Base-by-base conservation (phyloP, 768 basidiomycete genomes). In the Podaxis sp. region DNA sequence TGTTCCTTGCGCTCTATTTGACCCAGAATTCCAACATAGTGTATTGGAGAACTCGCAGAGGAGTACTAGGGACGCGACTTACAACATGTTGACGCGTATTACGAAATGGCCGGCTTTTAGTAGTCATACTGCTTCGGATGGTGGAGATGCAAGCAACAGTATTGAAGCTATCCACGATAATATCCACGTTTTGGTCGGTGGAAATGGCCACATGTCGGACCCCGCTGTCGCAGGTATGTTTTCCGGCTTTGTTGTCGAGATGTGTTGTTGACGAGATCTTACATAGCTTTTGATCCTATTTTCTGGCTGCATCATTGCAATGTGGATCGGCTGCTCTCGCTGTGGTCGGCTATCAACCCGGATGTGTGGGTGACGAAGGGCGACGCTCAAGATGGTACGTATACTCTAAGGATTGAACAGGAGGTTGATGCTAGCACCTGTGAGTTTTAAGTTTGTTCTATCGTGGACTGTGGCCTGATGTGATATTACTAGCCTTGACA, bases 221-320 rank as follows among this genome's bases (percentile, higher is more conserved):
- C 66, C 71, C n/a, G 40, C 71, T 37, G 69, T 73, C n/a, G 76
- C 77, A 15, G 76, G 77, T 77, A 17, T 20, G 73, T 53, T 7
- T 36, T 54, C 8, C 44, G 24, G 22, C n/a, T 33, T 48, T 40
- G 20, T 10, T 4, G 13, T 28, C 7, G 3, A 38, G 50, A 8
- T 4, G 10, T 1, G 36, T 22, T 51, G 7, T 17, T 46, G 44
- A 46, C 7, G 44, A 46, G n/a, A 26, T 10, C 24, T 12, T 33
- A 30, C 8, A 12, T 62, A 77, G 80, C 70, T 4, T 80, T 81
- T 62, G 82, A 82, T 66, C 79, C 80, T 1, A 76, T 81, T 58
- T 82, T 83, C 71, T 82, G 72, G 68, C 60, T 82, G 58, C 82
- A 82, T 62, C 82, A 83, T 64, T 60, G 68, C 46, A 78, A 83